Evolutionary conservation across 2,329 filamentous ascomycete species (phyloP), one percentile per base, ranked within the genome.

Genomic region (Colletotrichum sp.): DNA sequence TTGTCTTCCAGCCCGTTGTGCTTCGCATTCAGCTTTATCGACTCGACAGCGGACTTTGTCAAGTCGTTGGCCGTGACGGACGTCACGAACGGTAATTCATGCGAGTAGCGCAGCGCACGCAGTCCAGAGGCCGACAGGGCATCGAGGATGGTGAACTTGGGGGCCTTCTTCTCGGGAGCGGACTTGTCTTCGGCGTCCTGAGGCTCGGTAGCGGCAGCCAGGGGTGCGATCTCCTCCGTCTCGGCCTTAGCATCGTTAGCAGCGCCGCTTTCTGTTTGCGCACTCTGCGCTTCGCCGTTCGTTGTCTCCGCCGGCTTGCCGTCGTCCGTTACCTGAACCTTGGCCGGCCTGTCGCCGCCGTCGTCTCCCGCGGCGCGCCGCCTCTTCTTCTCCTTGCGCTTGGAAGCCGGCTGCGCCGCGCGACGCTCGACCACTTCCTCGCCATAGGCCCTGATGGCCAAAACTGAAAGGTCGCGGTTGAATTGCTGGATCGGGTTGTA

Each of bases 401-500:
- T 86, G 81, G 82, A 79, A 32, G 81, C 77, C 57, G 21, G 83
- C 80, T 81, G 85, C 77, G 86, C 85, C 32, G 84, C 85, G 75
- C 86, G 87, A 80, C 85, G 87, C 39, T 89, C 86, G 21, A 92
- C 79, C 44, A 79, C 82, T 36, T 95, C 92, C 79, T 97, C 93
- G 2, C 95, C 95, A 83, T 96, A 98, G 0, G 95, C 94, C 82
- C 95, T 95, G 84, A 99, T 98, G 1, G 95, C 95, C 16, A 99
- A 90, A 30, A 98, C 95, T 77, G 95, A 98, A 79, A 99, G 86
- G 83, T 99, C 97, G 63, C 98, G 94, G 85, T 99, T 99, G 89
- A 99, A 99, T 83, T 99, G 97, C 83, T 99, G 97, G 71, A 99
- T 98, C 0, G 97, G 96, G 81, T 99, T 99, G 90, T 99, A 99